Evolutionary conservation across 805 yeast genomes (phyloP), one percentile per base, ranked within the genome.

Genomic region (Ogataea nonfermentans): DNA sequence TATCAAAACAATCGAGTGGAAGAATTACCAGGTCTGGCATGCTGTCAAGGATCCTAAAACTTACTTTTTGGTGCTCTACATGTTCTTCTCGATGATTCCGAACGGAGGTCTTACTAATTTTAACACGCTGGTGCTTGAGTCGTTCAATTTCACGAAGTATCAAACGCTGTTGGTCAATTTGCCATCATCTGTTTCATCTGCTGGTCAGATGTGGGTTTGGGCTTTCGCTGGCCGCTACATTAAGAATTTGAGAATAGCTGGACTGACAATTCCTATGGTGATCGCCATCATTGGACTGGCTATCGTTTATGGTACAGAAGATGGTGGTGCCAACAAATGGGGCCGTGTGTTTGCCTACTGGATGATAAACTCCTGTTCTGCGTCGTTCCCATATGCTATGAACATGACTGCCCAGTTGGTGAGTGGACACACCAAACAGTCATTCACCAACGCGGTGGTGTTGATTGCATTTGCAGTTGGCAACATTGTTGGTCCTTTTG

Each of bases 401-500:
- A 46, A 50, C 32, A 29, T 57, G 29, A 46, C 53, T 31, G 61
- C 61, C 31, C 48, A 51, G 29, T 70, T 73, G 42, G 58, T 66
- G 32, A 71, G 74, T 8, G 81, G 81, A 9, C 73, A 71, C 50
- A 74, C 81, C 13, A 76, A 76, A 59, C 74, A 73, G 51, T 55
- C 64, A 19, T 61, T 70, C 6, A 66, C 66, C 3, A 71, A 66
- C 48, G 74, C 76, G 4, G 48, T 68, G 27, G 51, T 64, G 31
- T 62, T 75, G 32, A 52, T 74, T 29, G 25, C 35, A 6, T 36
- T 30, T 10, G 40, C 40, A 68, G n/a, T n/a, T n/a, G n/a, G n/a
- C n/a, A n/a, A 67, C 7, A 73, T 69, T 56, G 71, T 77, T 50
- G 81, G 81, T 4, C 78, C 80, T 1, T 76, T 71, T 44, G 64